Conservation (phyloP, 176 grass and related monocot genomes). For the Musa schizocarpa region DNA sequence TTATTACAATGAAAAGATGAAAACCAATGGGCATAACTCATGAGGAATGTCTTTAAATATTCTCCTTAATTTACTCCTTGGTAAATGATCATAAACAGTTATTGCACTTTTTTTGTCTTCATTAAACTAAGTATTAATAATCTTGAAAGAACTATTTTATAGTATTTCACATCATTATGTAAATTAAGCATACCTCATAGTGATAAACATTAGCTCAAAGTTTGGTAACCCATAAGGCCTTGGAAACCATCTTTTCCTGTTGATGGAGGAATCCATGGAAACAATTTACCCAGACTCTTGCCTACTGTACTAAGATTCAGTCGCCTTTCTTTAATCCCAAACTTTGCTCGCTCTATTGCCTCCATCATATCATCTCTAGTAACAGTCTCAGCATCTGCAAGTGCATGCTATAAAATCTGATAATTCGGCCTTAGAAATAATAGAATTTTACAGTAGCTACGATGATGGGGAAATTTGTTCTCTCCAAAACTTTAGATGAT, state of each 20-base stretch:
- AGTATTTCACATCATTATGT: neutral
- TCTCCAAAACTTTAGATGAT: no score
- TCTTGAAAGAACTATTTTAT: neutral
- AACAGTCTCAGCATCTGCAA: slow-evolving; percentile 49
- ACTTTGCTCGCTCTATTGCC: slow-evolving; percentile 95
- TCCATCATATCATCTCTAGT: slow-evolving; percentile 86
- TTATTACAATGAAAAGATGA: neutral
- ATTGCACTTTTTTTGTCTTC: no score
- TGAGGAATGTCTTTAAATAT: neutral
- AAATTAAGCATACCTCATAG: neutral
- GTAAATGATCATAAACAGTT: no score
- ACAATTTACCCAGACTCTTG: slow-evolving; percentile 61
- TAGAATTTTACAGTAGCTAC: neutral
- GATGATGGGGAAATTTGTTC: neutral
- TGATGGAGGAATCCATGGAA: slow-evolving; percentile 69
- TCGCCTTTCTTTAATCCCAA: slow-evolving; percentile 62
- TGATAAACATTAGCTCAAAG: slow-evolving; percentile 46
- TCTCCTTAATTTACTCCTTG: neutral
- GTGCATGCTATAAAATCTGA: neutral
- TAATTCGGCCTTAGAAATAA: neutral
- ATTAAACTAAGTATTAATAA: no score
- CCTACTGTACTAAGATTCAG: slow-evolving; percentile 31
- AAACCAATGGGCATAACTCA: neutral
- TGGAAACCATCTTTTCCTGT: slow-evolving; percentile 59
- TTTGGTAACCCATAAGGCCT: slow-evolving; percentile 58